phyloP scores from a whole-genome alignment of 2,329 filamentous ascomycete genomes.

The Geosmithia putterillii region DNA sequence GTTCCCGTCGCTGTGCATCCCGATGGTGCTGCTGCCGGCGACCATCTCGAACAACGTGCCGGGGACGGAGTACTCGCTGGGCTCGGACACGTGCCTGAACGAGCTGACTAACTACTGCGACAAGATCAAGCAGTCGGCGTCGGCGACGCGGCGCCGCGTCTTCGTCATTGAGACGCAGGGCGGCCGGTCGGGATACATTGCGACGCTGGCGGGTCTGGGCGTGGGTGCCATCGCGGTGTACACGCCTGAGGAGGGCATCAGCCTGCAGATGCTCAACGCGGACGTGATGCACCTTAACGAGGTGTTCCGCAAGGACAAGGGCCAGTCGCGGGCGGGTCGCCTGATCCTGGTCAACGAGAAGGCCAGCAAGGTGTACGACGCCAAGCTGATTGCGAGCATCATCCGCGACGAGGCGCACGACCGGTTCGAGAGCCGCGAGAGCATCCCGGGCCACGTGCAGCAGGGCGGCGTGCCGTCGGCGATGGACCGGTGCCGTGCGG shows the following conservation, averaged over 20 bases:
- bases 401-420: constrained; percentile 88
- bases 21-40: constrained; percentile 83
- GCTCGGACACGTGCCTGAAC: constrained; percentile 93
- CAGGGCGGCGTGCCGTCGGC: constrained; percentile 86
- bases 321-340: constrained; percentile 80
- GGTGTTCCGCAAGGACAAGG: constrained; percentile 74
- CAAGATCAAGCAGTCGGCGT: constrained; percentile 94
- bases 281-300: constrained; percentile 85
- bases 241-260: constrained; percentile 92
- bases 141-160: constrained; percentile 80
- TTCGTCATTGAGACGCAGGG: constrained; percentile 98
- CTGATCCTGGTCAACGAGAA: constrained; percentile 96
- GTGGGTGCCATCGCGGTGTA: constrained; percentile 91
- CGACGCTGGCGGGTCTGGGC: constrained; percentile 79
- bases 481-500: constrained; percentile 90
- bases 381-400: constrained; percentile 88
- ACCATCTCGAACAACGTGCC: constrained; percentile 99
- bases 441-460: constrained; percentile 87
- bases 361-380: constrained; percentile 79
- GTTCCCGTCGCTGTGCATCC: constrained; percentile 82
- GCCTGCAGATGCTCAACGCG: constrained; percentile 79
- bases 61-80: constrained; percentile 91
- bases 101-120: constrained; percentile 92
- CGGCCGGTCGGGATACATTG: constrained; percentile 86
- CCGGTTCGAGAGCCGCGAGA: constrained; percentile 83